Base-by-base conservation (phyloP, 495 filamentous ascomycete species). In the Neurospora sp. region DNA sequence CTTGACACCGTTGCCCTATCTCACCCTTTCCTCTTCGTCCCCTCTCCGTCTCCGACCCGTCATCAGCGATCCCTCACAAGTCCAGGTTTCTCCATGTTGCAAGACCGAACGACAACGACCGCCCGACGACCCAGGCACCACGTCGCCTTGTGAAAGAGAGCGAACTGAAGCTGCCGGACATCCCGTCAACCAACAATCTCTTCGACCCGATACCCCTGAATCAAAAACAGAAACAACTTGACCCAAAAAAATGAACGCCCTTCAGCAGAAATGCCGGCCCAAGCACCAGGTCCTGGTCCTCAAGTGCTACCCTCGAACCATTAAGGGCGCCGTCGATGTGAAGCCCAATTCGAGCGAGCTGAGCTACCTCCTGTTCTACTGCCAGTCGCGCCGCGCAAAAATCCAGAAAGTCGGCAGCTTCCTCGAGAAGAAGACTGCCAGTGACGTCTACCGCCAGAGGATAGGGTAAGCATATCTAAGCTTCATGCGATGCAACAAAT, bases 301-400 rank as follows among this genome's bases (percentile, higher is more conserved):
- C 39, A 97, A 97, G 82, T 98, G 94, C 85, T 98, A 96, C 83
- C 94, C 94, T 39, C 89, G 89, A 75, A 94, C 92, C 72, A 91
- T 93, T 72, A 97, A 97, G 83, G 93, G 92, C 73, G 92, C 92
- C 69, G 88, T 91, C 78, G 93, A 96, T 75, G 92, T 97, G 73
- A 95, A 94, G 82, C 93, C 94, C 10, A 98, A 98, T 79, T 91
- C 92, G 62, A 96, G 92, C 82, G 94, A 98, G 84, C 89, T 98
- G 54, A 96, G 93, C 79, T 98, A 98, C 80, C 88, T 98, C 70
- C 89, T 97, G 38, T 98, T 95, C 87, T 97, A 98, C 86, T 93
- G 92, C 54, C 94, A 93, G 80, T 96, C 94, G 76, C 92, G 94
- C 71, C 89, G 93, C 73, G 94, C 92, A 82, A 98, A 97, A 88